Evolutionary conservation across 768 basidiomycete species (phyloP).

Genomic region (Agaricus blazei): DNA sequence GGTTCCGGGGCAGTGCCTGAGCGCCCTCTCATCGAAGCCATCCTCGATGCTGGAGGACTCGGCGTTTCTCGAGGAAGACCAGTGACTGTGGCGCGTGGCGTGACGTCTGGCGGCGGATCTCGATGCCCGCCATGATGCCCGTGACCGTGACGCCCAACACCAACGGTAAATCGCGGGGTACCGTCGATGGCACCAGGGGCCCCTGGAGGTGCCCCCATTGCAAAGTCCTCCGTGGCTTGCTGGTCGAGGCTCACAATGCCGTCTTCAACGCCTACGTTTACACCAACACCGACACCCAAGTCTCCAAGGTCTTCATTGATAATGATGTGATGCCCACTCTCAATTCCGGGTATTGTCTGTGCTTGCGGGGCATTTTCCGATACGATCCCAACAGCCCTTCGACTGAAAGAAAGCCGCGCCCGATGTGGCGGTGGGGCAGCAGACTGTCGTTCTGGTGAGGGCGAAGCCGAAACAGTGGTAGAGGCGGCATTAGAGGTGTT

Average conservation of each 20-base stretch:
- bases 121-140: constrained; percentile 19
- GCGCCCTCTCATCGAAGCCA: neutral
- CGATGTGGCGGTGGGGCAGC: constrained; percentile 14
- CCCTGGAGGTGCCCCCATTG: constrained; percentile 86
- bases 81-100: constrained; percentile 58
- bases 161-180: constrained; percentile 4
- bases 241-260: constrained; percentile 67
- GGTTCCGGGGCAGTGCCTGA: constrained; percentile 7
- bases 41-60: constrained; percentile 5
- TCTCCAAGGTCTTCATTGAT: constrained; percentile 31
- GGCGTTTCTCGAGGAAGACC: constrained; percentile 38
- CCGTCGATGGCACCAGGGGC: constrained; percentile 71
- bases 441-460: constrained; percentile 25
- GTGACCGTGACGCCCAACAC: constrained; percentile 3
- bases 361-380: constrained; percentile 28
- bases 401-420: constrained; percentile 17
- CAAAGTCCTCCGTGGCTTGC: constrained; percentile 75
- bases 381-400: constrained; percentile 35
- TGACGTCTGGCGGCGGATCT: constrained; percentile 46
- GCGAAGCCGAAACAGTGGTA: constrained; percentile 23
- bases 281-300: constrained; percentile 18
- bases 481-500: constrained; percentile 26
- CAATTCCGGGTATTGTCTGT: constrained; percentile 19
- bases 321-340: constrained; percentile 31
- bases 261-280: constrained; percentile 60